These are phyloP conservation scores for Cyclocybe cylindracea DNA, from an alignment of 768 basidiomycete species.

Conservation along the genomic window DNA sequence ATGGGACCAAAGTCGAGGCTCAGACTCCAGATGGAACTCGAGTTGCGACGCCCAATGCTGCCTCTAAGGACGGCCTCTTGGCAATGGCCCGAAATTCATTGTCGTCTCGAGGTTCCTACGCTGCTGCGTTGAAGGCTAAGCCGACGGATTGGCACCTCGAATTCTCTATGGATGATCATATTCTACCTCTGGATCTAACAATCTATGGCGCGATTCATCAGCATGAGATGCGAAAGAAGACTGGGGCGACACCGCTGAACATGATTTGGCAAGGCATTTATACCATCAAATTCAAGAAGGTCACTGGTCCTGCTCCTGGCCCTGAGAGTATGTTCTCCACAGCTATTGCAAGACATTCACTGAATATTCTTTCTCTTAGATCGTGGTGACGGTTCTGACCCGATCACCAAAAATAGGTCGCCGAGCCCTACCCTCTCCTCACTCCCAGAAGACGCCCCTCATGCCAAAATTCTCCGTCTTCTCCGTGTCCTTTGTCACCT, in stretches of 20 bases:
- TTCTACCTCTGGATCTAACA: constrained; percentile 83
- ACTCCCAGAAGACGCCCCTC: constrained; percentile 79
- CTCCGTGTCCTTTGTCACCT: constrained; percentile 85
- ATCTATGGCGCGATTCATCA: constrained; percentile 97
- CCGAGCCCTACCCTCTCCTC: constrained; percentile 73
- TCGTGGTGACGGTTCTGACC: constrained; percentile 43
- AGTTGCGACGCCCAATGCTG: constrained; percentile 80
- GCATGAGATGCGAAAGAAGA: constrained; percentile 79
- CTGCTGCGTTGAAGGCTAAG: constrained; percentile 89
- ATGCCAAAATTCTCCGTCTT: constrained; percentile 88
- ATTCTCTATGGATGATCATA: constrained; percentile 90
- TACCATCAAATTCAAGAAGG: constrained; percentile 91
- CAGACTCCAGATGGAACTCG: constrained; percentile 97
- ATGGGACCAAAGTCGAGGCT: constrained; percentile 92
- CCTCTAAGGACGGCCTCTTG: constrained; percentile 38
- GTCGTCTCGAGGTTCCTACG: constrained; percentile 72
- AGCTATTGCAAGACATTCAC: neutral
- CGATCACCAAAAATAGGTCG: constrained; percentile 53
- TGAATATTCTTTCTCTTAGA: constrained; percentile 18
- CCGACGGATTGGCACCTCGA: constrained; percentile 97
- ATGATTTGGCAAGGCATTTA: constrained; percentile 90
- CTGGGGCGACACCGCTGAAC: constrained; percentile 60
- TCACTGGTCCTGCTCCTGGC: constrained; percentile 73
- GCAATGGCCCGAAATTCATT: constrained; percentile 27
- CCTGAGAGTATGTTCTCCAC: constrained; percentile 54